A percentile compares a stretch with the other conserved stretches of the same genome.
These are phyloP conservation scores for Phytophthora macrochlamydospora DNA, from an alignment of 352 stramenopile species.

Conservation along the genomic window DNA sequence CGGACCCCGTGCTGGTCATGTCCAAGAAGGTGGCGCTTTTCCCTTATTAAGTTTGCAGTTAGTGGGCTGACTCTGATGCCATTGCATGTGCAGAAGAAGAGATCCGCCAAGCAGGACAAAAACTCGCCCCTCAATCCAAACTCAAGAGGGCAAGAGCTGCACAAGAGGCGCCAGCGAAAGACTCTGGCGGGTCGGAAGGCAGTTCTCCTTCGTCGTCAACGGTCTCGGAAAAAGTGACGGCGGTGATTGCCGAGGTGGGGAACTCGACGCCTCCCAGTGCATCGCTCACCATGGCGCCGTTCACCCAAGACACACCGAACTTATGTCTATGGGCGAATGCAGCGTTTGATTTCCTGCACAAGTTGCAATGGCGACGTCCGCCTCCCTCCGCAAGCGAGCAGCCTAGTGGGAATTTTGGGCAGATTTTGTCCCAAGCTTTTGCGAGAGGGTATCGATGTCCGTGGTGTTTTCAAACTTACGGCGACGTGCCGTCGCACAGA, in stretches of 20 bases:
- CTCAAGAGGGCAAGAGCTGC: slow-evolving; percentile 54
- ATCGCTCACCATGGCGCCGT: slow-evolving; percentile 30
- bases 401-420: slow-evolving; percentile 31
- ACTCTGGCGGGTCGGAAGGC: slow-evolving; percentile 5
- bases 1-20: slow-evolving; percentile 59
- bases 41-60: too few relatives aligned
- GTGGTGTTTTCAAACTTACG: slow-evolving; percentile 55
- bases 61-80: background rate
- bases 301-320: slow-evolving; percentile 46
- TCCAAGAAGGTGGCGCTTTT: slow-evolving; percentile 59
- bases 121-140: slow-evolving; percentile 36
- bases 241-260: slow-evolving; percentile 39
- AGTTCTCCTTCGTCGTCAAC: slow-evolving; percentile 29
- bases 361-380: slow-evolving; percentile 64
- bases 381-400: slow-evolving; percentile 7
- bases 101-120: slow-evolving; percentile 50
- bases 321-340: slow-evolving; percentile 77
- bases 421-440: slow-evolving; percentile 40
- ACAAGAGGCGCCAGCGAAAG: slow-evolving; percentile 5
- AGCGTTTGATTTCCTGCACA: slow-evolving; percentile 72
- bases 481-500: slow-evolving; percentile 41
- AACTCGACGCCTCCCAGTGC: slow-evolving; percentile 22
- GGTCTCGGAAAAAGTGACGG: slow-evolving; percentile 14
- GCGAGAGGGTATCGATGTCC: slow-evolving; percentile 50
- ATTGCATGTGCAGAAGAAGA: slow-evolving; percentile 57